A percentile compares a stretch with the other conserved stretches of the same genome.
Conservation (phyloP, 2,329 filamentous ascomycete species). For the Verticillium longisporum region DNA sequence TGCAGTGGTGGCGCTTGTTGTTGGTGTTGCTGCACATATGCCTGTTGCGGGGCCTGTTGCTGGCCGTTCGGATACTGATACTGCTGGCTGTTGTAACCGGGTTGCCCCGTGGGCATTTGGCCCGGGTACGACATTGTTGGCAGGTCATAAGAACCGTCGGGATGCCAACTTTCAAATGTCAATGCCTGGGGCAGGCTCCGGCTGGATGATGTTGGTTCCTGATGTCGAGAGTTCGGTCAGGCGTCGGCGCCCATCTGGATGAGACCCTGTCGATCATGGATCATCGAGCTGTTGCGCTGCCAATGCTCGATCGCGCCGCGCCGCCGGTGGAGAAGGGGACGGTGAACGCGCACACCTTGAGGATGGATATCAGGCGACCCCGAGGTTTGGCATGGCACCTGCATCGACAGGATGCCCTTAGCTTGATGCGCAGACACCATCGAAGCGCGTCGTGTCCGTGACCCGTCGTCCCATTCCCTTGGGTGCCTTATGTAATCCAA, state of each 20-base stretch:
- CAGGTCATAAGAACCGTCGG: constrained; percentile 10
- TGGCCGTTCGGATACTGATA: constrained; percentile 15
- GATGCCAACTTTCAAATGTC: neutral
- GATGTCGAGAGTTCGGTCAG: neutral
- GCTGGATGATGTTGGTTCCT: neutral
- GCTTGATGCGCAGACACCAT: neutral
- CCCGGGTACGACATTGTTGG: constrained; percentile 27
- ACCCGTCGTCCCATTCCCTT: neutral
- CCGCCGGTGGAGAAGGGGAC: neutral
- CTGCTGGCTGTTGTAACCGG: constrained; percentile 28
- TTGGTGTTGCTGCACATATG: constrained; percentile 10
- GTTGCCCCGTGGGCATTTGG: constrained; percentile 31
- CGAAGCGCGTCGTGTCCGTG: neutral
- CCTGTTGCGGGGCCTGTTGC: constrained; percentile 11
- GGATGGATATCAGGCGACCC: neutral
- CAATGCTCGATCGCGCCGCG: neutral
- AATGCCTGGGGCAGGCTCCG: neutral
- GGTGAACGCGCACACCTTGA: neutral
- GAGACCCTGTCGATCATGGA: neutral
- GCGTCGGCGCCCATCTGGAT: neutral
- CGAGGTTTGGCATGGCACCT: neutral
- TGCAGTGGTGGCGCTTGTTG: constrained; percentile 20
- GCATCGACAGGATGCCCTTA: neutral
- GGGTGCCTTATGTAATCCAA: neutral
- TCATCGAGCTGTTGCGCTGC: neutral